These are phyloP conservation scores for Phytophthora sp. DNA, from an alignment of 352 stramenopile genomes.

Conservation along the genomic window DNA sequence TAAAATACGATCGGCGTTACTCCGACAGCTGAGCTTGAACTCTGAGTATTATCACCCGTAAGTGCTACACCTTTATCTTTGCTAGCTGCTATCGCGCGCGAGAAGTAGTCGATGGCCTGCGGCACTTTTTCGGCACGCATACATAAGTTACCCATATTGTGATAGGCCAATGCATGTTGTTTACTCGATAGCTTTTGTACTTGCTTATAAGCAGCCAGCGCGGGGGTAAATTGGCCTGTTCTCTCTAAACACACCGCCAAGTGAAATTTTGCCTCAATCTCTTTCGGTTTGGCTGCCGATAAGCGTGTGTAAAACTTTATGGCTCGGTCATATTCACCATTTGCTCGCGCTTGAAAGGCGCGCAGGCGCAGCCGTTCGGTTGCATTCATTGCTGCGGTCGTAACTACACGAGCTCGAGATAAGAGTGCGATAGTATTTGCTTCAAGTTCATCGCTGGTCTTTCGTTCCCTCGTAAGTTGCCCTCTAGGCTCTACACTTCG, in stretches of 20 bases:
- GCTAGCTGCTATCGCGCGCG: slow-evolving; percentile 40
- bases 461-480: slow-evolving; percentile 17
- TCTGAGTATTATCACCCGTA: background rate
- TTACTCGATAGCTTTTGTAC: slow-evolving; percentile 28
- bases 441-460: slow-evolving; percentile 11
- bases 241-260: slow-evolving; percentile 58
- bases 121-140: slow-evolving; percentile 44
- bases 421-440: slow-evolving; percentile 23
- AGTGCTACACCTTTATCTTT: slow-evolving; percentile 13
- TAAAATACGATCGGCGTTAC: slow-evolving; percentile 46
- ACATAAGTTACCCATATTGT: slow-evolving; percentile 61
- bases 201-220: slow-evolving; percentile 42
- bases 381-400: slow-evolving; percentile 44
- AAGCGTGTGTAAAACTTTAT: slow-evolving; percentile 44
- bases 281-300: slow-evolving; percentile 9
- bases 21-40: background rate
- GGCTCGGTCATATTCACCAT: slow-evolving; percentile 48
- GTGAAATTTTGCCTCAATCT: slow-evolving; percentile 48
- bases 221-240: slow-evolving; percentile 37
- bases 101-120: slow-evolving; percentile 56
- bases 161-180: slow-evolving; percentile 53
- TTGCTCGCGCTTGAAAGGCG: slow-evolving; percentile 53
- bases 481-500: slow-evolving; percentile 55
- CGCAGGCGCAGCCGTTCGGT: slow-evolving; percentile 43
- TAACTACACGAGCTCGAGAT: slow-evolving; percentile 22